A percentile compares a stretch with the other conserved stretches of the same genome.
These are phyloP conservation scores for Helicostylum pulchrum DNA, from an alignment of 192 early-diverging fungal genomes.

Conservation along the genomic window DNA sequence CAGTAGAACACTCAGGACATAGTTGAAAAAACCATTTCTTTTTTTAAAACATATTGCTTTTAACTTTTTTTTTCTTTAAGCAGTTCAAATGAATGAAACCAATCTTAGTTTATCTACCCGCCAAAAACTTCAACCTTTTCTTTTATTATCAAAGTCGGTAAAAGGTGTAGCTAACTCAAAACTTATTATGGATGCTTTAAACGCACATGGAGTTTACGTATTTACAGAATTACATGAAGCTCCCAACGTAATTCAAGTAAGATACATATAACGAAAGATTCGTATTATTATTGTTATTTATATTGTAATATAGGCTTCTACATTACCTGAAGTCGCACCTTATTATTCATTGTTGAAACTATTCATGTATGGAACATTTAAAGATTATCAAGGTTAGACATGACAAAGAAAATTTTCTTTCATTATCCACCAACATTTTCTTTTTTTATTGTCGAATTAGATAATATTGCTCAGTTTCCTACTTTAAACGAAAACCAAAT, in stretches of 20 bases:
- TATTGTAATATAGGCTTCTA: slow-evolving; percentile 37
- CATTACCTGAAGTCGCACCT: slow-evolving; percentile 45
- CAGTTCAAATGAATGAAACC: slow-evolving; percentile 9
- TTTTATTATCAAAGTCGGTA: slow-evolving; percentile 72
- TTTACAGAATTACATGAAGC: slow-evolving; percentile 73
- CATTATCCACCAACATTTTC: too few species aligned
- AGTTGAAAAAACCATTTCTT: slow-evolving; percentile 10
- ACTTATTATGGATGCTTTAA: slow-evolving; percentile 67
- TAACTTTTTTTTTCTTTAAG: slow-evolving; percentile 7
- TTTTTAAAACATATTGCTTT: too few species aligned
- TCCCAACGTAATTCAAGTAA: slow-evolving; percentile 69
- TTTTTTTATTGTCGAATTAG: slow-evolving; percentile 19
- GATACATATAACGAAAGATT: neutral
- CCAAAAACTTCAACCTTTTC: slow-evolving; percentile 61
- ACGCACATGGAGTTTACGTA: slow-evolving; percentile 71
- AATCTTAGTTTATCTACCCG: slow-evolving; percentile 20
- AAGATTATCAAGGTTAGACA: slow-evolving; percentile 66
- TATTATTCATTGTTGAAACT: slow-evolving; percentile 60
- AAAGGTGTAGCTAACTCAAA: slow-evolving; percentile 71
- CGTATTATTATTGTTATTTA: neutral
- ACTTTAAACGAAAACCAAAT: slow-evolving; percentile 42
- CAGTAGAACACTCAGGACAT: too few species aligned
- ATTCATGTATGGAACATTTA: slow-evolving; percentile 82
- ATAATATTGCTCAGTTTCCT: slow-evolving; percentile 46
- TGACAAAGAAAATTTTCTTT: too few species aligned